phyloP scores from a whole-genome alignment of 2,329 filamentous ascomycete genomes.

The Dryadomyces quercivorus region DNA sequence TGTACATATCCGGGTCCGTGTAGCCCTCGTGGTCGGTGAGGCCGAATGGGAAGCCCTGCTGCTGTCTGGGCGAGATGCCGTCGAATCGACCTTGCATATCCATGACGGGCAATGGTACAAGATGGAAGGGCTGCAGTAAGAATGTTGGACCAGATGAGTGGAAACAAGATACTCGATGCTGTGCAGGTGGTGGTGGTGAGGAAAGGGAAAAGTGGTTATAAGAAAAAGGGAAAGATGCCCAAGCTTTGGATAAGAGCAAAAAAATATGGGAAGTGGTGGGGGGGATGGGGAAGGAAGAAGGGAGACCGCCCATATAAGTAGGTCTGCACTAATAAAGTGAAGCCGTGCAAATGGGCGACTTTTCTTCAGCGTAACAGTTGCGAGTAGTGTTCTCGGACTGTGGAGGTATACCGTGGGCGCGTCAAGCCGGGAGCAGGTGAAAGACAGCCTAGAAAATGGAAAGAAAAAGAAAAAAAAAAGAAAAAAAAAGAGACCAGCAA shows the following conservation, averaged over 20 bases:
- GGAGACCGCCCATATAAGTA: neutral
- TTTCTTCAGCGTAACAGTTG: neutral
- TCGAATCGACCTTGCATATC: neutral
- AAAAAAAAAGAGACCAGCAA: neutral
- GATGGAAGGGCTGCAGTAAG: neutral
- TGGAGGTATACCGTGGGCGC: neutral
- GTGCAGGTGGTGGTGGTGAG: neutral
- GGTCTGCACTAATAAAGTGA: neutral
- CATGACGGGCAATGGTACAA: neutral
- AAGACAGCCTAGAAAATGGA: neutral
- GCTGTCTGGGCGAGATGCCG: neutral
- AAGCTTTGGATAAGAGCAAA: neutral
- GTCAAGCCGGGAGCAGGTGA: slow-evolving; percentile 10
- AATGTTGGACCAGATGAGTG: neutral
- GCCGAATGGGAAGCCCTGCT: neutral
- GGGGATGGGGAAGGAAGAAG: neutral
- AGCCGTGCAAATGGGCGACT: neutral
- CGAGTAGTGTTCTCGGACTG: neutral
- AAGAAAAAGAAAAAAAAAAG: neutral
- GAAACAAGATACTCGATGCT: too few relatives aligned
- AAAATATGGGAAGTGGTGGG: neutral
- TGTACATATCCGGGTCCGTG: slow-evolving; percentile 20
- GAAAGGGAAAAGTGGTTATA: neutral
- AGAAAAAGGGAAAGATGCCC: neutral
- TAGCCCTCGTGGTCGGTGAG: neutral